Evolutionary conservation across 352 stramenopile species (phyloP), one percentile per base, ranked within the genome.

Genomic region (Phytophthora capsici): DNA sequence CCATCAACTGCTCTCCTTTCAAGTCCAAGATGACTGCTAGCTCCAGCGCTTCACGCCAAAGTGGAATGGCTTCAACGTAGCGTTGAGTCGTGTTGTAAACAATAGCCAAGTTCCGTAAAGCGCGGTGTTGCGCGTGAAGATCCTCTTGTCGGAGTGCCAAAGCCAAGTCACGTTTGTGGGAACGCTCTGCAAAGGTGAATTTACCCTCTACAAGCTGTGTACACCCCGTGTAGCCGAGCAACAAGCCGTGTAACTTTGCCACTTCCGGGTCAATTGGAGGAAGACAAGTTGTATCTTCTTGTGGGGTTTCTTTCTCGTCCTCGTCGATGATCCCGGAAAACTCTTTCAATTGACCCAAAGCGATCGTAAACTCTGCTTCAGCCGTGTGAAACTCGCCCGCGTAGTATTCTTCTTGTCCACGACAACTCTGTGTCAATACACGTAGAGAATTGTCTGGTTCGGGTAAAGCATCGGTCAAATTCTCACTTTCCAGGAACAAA

Each of bases 21-120:
- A 63, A 75, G 28, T 72, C 55, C 19, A 88, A 26, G 23, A 86
- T 68, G 9, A 55, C 69, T n/a, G 77, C 63, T 17, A 86, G 73
- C 56, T 88, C 77, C 2, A 88, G 47, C 0, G 61, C 67, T 60
- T 90, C 81, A 26, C 73, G 71, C 81, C 81, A 90, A 13, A 88
- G 64, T 17, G 76, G 67, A 32, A 86, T 71, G 4, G 78, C 71
- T 26, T 88, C 75, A n/a, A 57, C 32, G 41, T 81, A 85, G 2
- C 77, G 75, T 23, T 84, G 74, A 9, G 73, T 82, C 4, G 56
- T 23, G 43, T 66, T 78, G 52, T 77, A 84, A 23, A 84, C 53
- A 20, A 84, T 60, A 1, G 81, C 81, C 22, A 90, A 75, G 45
- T 90, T 90, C 0, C 77, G 71, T 26, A 82, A 54, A 2, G 78